Percentiles rank a stretch among this genome's conserved stretches.
Conservation (phyloP, 2,329 filamentous ascomycete genomes). For the Aschersonia sp. region DNA sequence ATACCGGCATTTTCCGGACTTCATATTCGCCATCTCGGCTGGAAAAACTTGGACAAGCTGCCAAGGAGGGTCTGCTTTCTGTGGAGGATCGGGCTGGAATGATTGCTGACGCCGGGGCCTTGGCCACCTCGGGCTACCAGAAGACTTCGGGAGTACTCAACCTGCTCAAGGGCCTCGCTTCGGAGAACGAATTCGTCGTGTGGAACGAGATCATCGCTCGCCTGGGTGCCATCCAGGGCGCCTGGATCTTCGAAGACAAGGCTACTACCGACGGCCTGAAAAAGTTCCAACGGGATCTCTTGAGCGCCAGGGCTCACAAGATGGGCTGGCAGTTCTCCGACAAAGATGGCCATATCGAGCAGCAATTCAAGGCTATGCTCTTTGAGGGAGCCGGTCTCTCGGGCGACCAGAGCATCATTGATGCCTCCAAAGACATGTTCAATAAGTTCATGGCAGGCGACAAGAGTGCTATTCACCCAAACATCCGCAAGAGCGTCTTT, state of each 20-base stretch:
- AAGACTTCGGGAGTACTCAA: constrained; percentile 82
- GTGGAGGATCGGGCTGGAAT: constrained; percentile 91
- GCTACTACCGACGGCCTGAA: constrained; percentile 61
- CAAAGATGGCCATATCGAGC: constrained; percentile 72
- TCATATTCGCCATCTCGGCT: constrained; percentile 74
- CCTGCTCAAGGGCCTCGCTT: constrained; percentile 69
- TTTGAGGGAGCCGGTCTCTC: constrained; percentile 72
- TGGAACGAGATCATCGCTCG: constrained; percentile 85
- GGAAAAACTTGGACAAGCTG: constrained; percentile 74
- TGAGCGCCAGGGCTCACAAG: constrained; percentile 67
- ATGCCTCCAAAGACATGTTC: constrained; percentile 82
- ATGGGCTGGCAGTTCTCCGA: constrained; percentile 81
- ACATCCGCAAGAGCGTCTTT: constrained; percentile 78
- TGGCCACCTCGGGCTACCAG: constrained; percentile 82
- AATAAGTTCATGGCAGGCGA: constrained; percentile 70
- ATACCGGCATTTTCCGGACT: constrained; percentile 84
- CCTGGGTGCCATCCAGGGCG: constrained; percentile 61
- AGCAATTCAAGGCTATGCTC: constrained; percentile 87
- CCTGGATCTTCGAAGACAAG: constrained; percentile 70
- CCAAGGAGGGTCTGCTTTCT: constrained; percentile 53
- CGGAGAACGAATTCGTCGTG: constrained; percentile 79
- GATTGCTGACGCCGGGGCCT: constrained; percentile 81
- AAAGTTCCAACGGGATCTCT: constrained; percentile 66
- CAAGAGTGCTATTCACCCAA: constrained; percentile 71
- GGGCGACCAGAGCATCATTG: constrained; percentile 64